Conservation (phyloP, 2,329 filamentous ascomycete genomes). For the Botryotinia convoluta region DNA sequence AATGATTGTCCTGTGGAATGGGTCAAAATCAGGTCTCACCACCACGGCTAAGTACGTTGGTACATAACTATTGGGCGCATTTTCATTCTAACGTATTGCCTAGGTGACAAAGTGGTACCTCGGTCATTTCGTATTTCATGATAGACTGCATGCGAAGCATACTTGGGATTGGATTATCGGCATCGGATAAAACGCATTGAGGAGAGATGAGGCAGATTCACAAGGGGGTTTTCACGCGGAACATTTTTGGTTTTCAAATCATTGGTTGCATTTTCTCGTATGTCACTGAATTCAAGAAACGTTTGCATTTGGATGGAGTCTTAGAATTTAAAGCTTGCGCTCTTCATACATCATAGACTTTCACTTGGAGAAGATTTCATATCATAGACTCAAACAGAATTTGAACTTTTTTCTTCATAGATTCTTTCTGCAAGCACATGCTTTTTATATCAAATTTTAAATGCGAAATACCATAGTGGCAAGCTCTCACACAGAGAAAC, state of each 20-base stretch:
- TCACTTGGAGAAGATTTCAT: not conserved
- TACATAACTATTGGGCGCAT: not conserved
- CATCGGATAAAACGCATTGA: not conserved
- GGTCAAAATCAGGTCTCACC: not conserved
- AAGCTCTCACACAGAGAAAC: not conserved
- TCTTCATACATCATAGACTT: not conserved
- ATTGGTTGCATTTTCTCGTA: not conserved
- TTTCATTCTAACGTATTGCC: not conserved
- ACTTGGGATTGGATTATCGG: not conserved
- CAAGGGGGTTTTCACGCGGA: not conserved
- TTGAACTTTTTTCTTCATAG: not conserved
- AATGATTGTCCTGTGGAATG: not conserved
- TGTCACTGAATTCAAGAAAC: not conserved
- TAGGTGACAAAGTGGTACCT: slow-evolving; percentile 6
- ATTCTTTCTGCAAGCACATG: not conserved
- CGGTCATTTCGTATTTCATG: not conserved
- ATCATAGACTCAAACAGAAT: not conserved
- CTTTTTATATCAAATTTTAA: not conserved
- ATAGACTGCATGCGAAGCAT: not conserved
- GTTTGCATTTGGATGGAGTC: not conserved
- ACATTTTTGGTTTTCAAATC: not conserved
- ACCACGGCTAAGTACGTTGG: slow-evolving; percentile 6
- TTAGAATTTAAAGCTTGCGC: not conserved
- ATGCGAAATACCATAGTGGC: too few relatives aligned
- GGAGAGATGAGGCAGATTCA: not conserved